Conservation (phyloP, 179 eudicot species). For the Beta macrorhiza region DNA sequence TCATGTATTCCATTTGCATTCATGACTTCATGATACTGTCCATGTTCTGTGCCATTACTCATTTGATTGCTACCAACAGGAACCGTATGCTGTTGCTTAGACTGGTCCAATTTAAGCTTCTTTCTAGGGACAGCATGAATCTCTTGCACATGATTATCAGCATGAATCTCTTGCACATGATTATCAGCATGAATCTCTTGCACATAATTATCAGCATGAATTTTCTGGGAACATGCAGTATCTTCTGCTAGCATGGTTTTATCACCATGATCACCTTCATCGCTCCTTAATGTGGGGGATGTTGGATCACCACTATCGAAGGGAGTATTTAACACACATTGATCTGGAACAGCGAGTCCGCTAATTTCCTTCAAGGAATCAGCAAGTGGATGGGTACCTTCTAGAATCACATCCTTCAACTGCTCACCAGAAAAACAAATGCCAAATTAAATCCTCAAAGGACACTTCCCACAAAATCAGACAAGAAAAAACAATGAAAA, state of each 20-base stretch:
- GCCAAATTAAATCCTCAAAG: background rate
- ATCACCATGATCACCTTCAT: conserved; percentile 1
- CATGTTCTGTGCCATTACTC: conserved; percentile 21
- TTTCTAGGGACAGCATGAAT: conserved; percentile 24
- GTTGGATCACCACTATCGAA: conserved; percentile 25
- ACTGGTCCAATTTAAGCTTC: conserved; percentile 37
- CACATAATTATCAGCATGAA: conserved; percentile 10
- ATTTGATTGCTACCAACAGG: conserved; percentile 20
- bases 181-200: conserved; percentile 14
- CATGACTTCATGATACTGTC: conserved; percentile 10
- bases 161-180: conserved; percentile 15
- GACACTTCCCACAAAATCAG: background rate
- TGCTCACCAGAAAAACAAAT: conserved; percentile 25
- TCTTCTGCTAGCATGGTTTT: conserved; percentile 14
- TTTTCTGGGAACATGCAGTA: conserved; percentile 20
- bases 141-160: conserved; percentile 20
- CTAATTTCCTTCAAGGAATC: conserved; percentile 43
- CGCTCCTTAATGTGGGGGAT: conserved; percentile 11
- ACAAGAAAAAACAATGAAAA: background rate
- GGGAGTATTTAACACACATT: conserved; percentile 10
- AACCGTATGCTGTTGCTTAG: conserved; percentile 24
- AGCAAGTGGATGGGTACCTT: conserved; percentile 41
- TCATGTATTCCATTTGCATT: background rate
- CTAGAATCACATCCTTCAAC: conserved; percentile 60
- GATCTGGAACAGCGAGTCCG: conserved; percentile 35